Evolutionary conservation across 495 filamentous ascomycete species (phyloP).

Genomic region (Pyrenopolyporus hunteri): DNA sequence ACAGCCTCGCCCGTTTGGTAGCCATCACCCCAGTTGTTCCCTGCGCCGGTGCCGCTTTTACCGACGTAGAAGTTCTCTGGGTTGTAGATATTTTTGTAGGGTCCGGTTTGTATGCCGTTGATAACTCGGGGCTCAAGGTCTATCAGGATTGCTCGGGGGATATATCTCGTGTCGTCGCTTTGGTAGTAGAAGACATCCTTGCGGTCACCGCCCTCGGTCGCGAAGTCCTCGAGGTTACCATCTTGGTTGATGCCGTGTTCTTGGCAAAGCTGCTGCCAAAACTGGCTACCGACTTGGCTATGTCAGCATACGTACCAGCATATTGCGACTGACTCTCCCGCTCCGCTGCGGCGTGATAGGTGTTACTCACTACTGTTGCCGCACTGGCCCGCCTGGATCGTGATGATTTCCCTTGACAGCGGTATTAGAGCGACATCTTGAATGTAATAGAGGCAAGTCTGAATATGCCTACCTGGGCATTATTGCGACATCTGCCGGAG

Average conservation of each 20-base stretch:
- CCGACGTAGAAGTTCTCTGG: slow-evolving; percentile 98
- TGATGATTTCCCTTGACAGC: slow-evolving; percentile 90
- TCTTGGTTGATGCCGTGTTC: slow-evolving; percentile 98
- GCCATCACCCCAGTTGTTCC: slow-evolving; percentile 97
- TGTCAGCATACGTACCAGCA: slow-evolving; percentile 23
- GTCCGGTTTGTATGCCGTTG: slow-evolving; percentile 85
- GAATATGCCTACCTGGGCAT: slow-evolving; percentile 56
- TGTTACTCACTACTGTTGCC: slow-evolving; percentile 89
- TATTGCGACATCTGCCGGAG: slow-evolving; percentile 44
- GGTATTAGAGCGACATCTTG: slow-evolving; percentile 14
- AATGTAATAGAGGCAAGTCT: neutral
- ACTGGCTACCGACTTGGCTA: slow-evolving; percentile 80
- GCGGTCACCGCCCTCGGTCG: slow-evolving; percentile 93
- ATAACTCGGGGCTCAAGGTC: slow-evolving; percentile 95
- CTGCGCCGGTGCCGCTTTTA: slow-evolving; percentile 88
- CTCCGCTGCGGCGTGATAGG: neutral
- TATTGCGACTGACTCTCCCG: neutral
- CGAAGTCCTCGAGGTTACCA: slow-evolving; percentile 94
- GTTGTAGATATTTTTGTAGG: slow-evolving; percentile 98
- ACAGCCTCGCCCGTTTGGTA: slow-evolving; percentile 91
- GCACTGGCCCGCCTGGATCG: slow-evolving; percentile 98
- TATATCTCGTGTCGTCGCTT: slow-evolving; percentile 97
- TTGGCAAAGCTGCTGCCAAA: slow-evolving; percentile 96
- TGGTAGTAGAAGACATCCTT: slow-evolving; percentile 99
- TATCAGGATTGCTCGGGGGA: slow-evolving; percentile 92